A percentile compares a stretch with the other conserved stretches of the same genome.
Conservation (phyloP, 2,329 filamentous ascomycete species). For the Thelonectria olida region DNA sequence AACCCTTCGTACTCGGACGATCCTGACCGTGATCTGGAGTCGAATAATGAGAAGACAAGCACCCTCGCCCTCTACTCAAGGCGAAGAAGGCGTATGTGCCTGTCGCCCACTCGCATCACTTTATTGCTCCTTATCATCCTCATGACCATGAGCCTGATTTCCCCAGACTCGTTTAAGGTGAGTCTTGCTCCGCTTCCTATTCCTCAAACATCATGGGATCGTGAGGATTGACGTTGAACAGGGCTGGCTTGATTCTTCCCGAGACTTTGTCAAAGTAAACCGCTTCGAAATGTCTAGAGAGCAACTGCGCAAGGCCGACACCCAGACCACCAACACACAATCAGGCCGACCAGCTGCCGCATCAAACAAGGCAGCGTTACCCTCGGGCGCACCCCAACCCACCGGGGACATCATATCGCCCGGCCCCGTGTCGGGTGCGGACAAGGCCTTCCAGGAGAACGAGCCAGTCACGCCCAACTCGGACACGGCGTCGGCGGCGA, state of each 20-base stretch:
- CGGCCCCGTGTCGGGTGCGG: not conserved
- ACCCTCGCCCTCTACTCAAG: not conserved
- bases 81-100: not conserved
- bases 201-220: too few species aligned
- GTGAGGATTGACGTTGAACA: not conserved
- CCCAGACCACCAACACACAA: not conserved
- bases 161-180: not conserved
- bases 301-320: not conserved
- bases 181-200: not conserved
- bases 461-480: not conserved
- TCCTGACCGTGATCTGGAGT: not conserved
- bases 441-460: not conserved
- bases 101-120: not conserved
- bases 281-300: not conserved
- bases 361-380: not conserved
- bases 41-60: not conserved
- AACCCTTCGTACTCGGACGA: not conserved
- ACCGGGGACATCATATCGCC: not conserved
- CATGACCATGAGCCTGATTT: not conserved
- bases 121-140: not conserved
- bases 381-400: not conserved
- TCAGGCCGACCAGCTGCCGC: not conserved
- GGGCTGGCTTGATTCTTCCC: not conserved
- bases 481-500: not conserved
- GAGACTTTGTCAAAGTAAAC: not conserved